These are phyloP conservation scores for Lachnellula occidentalis DNA, from an alignment of 2,329 filamentous ascomycete genomes.

Conservation along the genomic window DNA sequence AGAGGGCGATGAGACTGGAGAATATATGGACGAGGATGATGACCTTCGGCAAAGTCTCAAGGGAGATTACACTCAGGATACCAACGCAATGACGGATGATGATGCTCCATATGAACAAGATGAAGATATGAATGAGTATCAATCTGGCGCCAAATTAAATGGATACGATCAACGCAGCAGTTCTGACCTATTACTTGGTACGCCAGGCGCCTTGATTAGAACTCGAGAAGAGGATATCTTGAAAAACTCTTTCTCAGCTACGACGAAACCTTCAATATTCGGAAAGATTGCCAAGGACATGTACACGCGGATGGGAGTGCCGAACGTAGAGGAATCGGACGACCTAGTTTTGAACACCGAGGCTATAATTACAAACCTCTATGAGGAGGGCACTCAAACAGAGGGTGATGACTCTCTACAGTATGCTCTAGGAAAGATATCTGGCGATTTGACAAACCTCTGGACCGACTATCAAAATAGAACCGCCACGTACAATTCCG, in stretches of 20 bases:
- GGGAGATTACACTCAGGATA: slow-evolving; percentile 31
- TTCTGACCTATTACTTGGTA: slow-evolving; percentile 37
- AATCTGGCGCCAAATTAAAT: slow-evolving; percentile 22
- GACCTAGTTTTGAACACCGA: slow-evolving; percentile 73
- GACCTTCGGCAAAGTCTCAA: slow-evolving; percentile 36
- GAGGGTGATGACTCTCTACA: slow-evolving; percentile 53
- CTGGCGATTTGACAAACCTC: slow-evolving; percentile 45
- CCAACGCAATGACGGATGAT: slow-evolving; percentile 33
- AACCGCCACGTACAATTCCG: slow-evolving; percentile 42
- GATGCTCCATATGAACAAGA: slow-evolving; percentile 37
- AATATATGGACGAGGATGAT: slow-evolving; percentile 35
- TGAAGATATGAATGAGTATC: slow-evolving; percentile 22
- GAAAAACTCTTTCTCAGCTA: slow-evolving; percentile 12
- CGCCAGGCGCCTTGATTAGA: slow-evolving; percentile 12
- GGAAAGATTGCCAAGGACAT: slow-evolving; percentile 67
- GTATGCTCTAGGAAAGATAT: slow-evolving; percentile 48
- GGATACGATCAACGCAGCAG: slow-evolving; percentile 38
- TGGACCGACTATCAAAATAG: slow-evolving; percentile 48
- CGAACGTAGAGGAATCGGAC: slow-evolving; percentile 62
- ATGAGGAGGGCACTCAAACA: slow-evolving; percentile 54
- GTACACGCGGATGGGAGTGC: slow-evolving; percentile 51
- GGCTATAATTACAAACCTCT: slow-evolving; percentile 59
- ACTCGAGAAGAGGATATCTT: slow-evolving; percentile 14
- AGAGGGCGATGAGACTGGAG: slow-evolving; percentile 32
- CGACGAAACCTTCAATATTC: slow-evolving; percentile 37